Base-by-base conservation (phyloP, 2,329 filamentous ascomycete species). In the Xylaria sp. region DNA sequence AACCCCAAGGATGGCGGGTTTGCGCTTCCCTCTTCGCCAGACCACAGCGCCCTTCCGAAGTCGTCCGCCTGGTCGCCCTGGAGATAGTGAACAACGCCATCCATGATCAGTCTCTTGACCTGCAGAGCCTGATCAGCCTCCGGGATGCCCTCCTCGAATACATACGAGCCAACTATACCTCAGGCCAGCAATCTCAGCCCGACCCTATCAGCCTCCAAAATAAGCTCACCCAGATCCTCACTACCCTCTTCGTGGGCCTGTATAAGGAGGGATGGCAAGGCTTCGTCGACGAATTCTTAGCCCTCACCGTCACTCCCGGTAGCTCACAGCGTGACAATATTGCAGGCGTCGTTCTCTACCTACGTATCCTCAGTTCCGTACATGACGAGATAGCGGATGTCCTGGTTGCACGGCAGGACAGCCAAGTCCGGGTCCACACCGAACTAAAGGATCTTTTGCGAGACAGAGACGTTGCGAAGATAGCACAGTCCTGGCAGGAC, bases 321-420 rank as follows among this genome's bases (percentile, higher is more conserved):
- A 88, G 88, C 73, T 83, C 85, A 59, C 81, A 82, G 52, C 87
- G 85, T 72, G 90, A 94, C 78, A 97, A 97, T 78, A 82, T 89
- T 46, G 80, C 87, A 1, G 95, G 93, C 3, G 92, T 96, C 57
- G 84, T 94, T 41, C 89, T 99, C 75, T 98, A 98, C 82, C 87
- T 99, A 65, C 92, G 95, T 61, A 90, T 98, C 72, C 87, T 98
- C 56, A 89, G 91, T 73, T 96, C 94, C 41, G 91, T 99, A 56
- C 96, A 99, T 78, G 96, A 99, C 76, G 96, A 99, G 81, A 98
- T 99, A 77, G 96, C 95, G 72, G 96, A 99, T 82, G 90, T 96
- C 75, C 87, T 98, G 73, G 87, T 98, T 63, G 90, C 91, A 57
- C 89, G 95, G 48, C 90, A 94, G 61, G 89, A 88, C 54, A 88